These are phyloP conservation scores for Ministeria vibrans DNA, from an alignment of 78 protist species.

Conservation along the genomic window DNA sequence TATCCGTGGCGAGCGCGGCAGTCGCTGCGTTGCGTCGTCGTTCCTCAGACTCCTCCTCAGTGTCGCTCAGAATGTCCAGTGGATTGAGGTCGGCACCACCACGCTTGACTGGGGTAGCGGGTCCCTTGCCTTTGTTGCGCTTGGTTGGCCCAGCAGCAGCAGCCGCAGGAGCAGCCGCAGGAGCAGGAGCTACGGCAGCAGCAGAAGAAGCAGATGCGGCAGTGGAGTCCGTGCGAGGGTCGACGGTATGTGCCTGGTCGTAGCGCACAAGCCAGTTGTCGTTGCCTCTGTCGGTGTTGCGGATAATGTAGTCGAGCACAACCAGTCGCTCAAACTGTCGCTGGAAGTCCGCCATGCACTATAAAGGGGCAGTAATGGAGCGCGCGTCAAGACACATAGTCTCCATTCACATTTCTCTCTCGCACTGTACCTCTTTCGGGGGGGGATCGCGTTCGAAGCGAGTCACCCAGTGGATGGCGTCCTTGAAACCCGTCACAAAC, in stretches of 20 bases:
- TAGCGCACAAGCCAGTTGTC: constrained; percentile 40
- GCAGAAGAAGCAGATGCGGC: neutral
- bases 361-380: neutral
- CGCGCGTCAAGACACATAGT: neutral
- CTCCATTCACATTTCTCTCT: neutral
- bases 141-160: too few relatives aligned
- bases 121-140: too few relatives aligned
- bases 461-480: neutral
- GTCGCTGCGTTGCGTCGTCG: too few relatives aligned
- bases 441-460: neutral
- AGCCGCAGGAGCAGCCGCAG: too few relatives aligned
- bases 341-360: neutral
- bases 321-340: constrained; percentile 33
- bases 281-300: constrained; percentile 42
- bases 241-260: neutral
- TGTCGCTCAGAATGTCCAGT: too few relatives aligned
- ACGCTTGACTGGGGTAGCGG: too few relatives aligned
- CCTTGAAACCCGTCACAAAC: constrained; percentile 25
- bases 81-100: too few relatives aligned
- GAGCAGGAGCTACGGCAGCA: neutral
- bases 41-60: too few relatives aligned
- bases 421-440: neutral
- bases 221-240: neutral
- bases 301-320: constrained; percentile 35
- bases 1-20: neutral